Conservation (phyloP, 192 early-diverging fungal genomes). For the Paraglomus occultum region DNA sequence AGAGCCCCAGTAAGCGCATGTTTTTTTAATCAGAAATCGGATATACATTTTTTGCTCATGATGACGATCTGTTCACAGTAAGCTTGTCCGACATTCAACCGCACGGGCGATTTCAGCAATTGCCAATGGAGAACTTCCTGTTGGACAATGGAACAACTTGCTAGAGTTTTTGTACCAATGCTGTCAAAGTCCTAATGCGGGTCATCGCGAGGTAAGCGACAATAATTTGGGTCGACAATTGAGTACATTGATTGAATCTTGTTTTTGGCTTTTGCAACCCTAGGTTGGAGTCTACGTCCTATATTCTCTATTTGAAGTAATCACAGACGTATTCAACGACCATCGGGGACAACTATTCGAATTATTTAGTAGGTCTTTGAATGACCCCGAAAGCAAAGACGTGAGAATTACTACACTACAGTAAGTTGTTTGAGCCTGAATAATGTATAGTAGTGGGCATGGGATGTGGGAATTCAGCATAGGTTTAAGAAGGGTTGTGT, state of each 20-base stretch:
- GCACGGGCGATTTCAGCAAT: slow-evolving; percentile 89
- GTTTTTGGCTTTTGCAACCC: neutral
- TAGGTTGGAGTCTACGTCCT: slow-evolving; percentile 83
- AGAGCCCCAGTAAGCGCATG: slow-evolving; percentile 64
- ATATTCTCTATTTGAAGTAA: slow-evolving; percentile 84
- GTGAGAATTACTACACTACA: slow-evolving; percentile 81
- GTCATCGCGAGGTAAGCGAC: slow-evolving; percentile 64
- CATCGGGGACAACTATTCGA: slow-evolving; percentile 68
- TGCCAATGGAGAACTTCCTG: slow-evolving; percentile 77
- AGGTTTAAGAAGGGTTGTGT: neutral
- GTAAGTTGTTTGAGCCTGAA: slow-evolving; percentile 31
- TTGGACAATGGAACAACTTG: slow-evolving; percentile 75
- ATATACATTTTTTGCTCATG: neutral
- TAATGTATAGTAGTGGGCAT: slow-evolving; percentile 20
- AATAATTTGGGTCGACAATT: too few relatives aligned
- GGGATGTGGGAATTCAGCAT: too few relatives aligned
- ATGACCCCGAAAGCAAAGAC: slow-evolving; percentile 78
- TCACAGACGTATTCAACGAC: slow-evolving; percentile 65
- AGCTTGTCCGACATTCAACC: slow-evolving; percentile 71
- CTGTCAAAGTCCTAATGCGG: slow-evolving; percentile 66
- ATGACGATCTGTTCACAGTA: slow-evolving; percentile 35
- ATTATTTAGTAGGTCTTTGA: slow-evolving; percentile 69
- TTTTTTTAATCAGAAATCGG: neutral
- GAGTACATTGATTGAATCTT: too few relatives aligned
- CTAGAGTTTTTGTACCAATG: slow-evolving; percentile 77